phyloP scores from a whole-genome alignment of 1,139 yeast species.

The Blastobotrys petasosporus region DNA sequence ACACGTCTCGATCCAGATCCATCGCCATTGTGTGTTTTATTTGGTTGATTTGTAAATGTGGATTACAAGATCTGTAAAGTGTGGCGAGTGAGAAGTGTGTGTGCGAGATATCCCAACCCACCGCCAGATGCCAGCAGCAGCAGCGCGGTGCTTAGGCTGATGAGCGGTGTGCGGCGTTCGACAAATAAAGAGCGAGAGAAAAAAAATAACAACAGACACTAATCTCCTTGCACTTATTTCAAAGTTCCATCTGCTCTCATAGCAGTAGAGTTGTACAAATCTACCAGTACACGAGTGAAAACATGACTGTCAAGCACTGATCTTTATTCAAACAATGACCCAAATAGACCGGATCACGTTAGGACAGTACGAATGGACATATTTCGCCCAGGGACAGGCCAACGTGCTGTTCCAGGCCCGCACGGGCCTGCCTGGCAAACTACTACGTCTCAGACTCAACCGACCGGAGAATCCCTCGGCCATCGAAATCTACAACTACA shows the following conservation, averaged over 20 bases:
- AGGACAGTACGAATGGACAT: constrained; percentile 19
- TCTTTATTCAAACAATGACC: not conserved
- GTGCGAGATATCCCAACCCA: not conserved
- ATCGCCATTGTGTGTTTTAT: constrained; percentile 16
- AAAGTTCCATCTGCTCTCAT: no score
- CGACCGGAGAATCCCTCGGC: constrained; percentile 17
- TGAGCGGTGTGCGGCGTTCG: not conserved
- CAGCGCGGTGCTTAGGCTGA: not conserved
- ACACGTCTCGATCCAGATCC: constrained; percentile 36
- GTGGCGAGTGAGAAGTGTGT: not conserved
- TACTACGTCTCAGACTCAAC: constrained; percentile 25
- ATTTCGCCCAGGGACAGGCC: constrained; percentile 28
- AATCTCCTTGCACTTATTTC: no score
- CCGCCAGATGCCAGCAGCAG: not conserved
- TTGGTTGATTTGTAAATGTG: not conserved
- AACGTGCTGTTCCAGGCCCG: constrained; percentile 15
- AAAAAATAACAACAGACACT: not conserved
- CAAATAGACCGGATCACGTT: not conserved
- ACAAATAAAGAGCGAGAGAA: not conserved
- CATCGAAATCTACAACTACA: constrained; percentile 15
- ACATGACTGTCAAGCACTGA: no score
- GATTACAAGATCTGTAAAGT: no score
- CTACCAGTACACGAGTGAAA: no score
- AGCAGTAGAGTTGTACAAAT: no score
- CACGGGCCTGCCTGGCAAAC: constrained; percentile 14